Evolutionary conservation across 495 filamentous ascomycete genomes (phyloP), one percentile per base, ranked within the genome.

Genomic region (Hamigera avellanea): DNA sequence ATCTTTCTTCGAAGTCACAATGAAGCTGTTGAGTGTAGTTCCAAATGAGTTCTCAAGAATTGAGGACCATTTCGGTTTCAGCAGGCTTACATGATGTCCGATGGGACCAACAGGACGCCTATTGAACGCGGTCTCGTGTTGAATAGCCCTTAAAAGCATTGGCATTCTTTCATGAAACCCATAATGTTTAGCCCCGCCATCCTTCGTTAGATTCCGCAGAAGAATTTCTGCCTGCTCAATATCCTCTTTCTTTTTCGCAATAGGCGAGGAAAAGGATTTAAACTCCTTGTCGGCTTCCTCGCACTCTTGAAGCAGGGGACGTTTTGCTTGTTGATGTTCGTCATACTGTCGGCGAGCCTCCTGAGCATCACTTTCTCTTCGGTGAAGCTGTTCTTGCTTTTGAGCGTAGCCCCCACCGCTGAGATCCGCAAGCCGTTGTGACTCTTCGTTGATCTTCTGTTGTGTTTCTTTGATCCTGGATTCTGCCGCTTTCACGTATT

Each of bases 21-120:
- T 66, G 52, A 96, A 99, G 10, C 67, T 74, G 37, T 67, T 76
- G 34, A 95, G 58, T 12, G 51, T 69, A 4, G 35, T 49, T 31
- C 83, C 83, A 28, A 94, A 58, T 2, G 70, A 69, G 39, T 67
- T 76, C 50, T 99, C 91, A 7, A 96, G 52, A 35, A 88, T 74
- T n/a, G 69, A 74, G 5, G 80, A 79, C 91, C 91, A 99, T 48
- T 82, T 64, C 5, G 83, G 81, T 41, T 91, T 76, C 16, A 76
- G 64, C 26, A 96, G 56, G 35, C 72, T 75, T 15, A 96, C 66
- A 46, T 86, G 71, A 8, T 73, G 59, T 15, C 86, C 93, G 9
- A 95, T 69, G 0, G 91, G 91, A 0, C 91, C 91, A 23, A 95
- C 66, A 32, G 93, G 91, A 29, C 70, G 81, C 26, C 69, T 61